Percentiles rank a stretch among this genome's conserved stretches.
Evolutionary conservation across 164 flowering plant species (phyloP).

Genomic region (Aristolochia fimbriata): DNA sequence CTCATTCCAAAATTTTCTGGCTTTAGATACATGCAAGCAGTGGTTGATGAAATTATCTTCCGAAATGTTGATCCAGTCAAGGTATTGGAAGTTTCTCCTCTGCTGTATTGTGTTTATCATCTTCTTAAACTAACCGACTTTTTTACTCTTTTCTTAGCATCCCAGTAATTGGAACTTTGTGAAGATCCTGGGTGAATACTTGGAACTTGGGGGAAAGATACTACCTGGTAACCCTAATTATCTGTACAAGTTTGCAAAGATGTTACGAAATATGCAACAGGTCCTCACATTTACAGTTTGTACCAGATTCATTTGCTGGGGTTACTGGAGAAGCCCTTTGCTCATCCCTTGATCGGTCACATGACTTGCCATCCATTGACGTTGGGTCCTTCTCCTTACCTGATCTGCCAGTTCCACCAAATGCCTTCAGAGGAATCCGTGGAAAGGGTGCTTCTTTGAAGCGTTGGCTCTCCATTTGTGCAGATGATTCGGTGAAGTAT

Average conservation of each 20-base stretch:
- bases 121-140: background rate
- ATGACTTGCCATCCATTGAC: constrained; percentile 26
- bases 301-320: constrained; percentile 56
- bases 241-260: background rate
- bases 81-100: constrained; percentile 29
- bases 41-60: constrained; percentile 73
- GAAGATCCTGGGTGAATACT: constrained; percentile 62
- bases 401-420: constrained; percentile 67
- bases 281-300: constrained; percentile 11
- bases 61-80: constrained; percentile 52
- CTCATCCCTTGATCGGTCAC: constrained; percentile 35
- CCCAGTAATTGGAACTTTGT: constrained; percentile 68
- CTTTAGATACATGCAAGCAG: constrained; percentile 94
- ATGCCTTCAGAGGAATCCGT: constrained; percentile 72
- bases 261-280: too few relatives aligned
- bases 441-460: constrained; percentile 54
- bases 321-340: constrained; percentile 47
- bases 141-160: constrained; percentile 31
- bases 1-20: too few relatives aligned
- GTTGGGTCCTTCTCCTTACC: constrained; percentile 44
- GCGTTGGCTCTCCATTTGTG: constrained; percentile 78
- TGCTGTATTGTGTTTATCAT: background rate
- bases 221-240: constrained; percentile 33
- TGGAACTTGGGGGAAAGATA: constrained; percentile 37
- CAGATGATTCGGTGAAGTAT: constrained; percentile 67